Evolutionary conservation across 768 basidiomycete species (phyloP).

Genomic region (Lactarius trivialis): DNA sequence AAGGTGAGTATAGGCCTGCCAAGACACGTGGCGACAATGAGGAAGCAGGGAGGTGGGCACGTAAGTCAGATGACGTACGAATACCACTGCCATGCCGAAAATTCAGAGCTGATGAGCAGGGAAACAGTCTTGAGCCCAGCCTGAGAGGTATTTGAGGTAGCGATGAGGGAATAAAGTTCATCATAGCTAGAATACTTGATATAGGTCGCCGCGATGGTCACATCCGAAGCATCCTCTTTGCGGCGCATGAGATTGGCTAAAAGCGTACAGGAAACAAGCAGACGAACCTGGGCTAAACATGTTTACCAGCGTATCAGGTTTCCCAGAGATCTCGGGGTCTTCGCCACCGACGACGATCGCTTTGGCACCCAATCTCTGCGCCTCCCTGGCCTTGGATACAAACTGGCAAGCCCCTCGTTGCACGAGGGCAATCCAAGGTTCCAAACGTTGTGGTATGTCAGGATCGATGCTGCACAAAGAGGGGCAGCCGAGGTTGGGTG

Average conservation of each 20-base stretch:
- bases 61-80: conserved; percentile 47
- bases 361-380: conserved; percentile 60
- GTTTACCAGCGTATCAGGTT: conserved; percentile 72
- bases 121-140: conserved; percentile 71
- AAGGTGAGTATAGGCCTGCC: conserved; percentile 78
- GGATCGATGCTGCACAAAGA: conserved; percentile 52
- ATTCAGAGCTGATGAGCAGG: conserved; percentile 69
- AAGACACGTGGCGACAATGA: conserved; percentile 17
- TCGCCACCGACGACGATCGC: conserved; percentile 92
- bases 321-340: conserved; percentile 54
- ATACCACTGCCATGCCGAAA: conserved; percentile 89
- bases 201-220: conserved; percentile 80
- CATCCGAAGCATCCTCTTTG: conserved; percentile 77
- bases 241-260: conserved; percentile 7
- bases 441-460: conserved; percentile 50
- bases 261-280: conserved; percentile 7
- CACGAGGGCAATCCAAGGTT: conserved; percentile 86
- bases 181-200: conserved; percentile 80
- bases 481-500: conserved; percentile 58
- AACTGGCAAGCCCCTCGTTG: conserved; percentile 89
- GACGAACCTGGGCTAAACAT: conserved; percentile 86
- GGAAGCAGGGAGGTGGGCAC: conserved; percentile 2
- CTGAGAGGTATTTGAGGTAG: conserved; percentile 70
- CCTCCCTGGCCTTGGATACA: conserved; percentile 64
- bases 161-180: conserved; percentile 61